Conservation (phyloP, 2,329 filamentous ascomycete species). For the Xylariaceae sp. region DNA sequence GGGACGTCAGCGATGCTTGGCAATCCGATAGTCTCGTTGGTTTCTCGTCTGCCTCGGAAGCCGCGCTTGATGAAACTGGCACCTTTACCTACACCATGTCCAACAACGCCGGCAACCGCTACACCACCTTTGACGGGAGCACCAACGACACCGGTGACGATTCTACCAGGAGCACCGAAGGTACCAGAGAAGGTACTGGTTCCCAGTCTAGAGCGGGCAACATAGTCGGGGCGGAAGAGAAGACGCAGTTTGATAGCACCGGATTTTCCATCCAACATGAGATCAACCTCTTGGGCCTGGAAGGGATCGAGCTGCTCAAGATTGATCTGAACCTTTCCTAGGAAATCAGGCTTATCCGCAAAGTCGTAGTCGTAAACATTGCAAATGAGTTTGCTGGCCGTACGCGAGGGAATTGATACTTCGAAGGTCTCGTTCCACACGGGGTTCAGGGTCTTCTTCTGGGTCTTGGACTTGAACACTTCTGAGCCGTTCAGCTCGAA, state of each 20-base stretch:
- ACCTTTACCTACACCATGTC: slow-evolving; percentile 78
- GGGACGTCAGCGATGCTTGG: slow-evolving; percentile 39
- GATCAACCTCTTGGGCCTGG: slow-evolving; percentile 65
- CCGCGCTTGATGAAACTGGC: slow-evolving; percentile 86
- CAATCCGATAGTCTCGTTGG: slow-evolving; percentile 41
- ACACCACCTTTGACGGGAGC: slow-evolving; percentile 91
- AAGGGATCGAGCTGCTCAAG: slow-evolving; percentile 81
- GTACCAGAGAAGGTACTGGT: slow-evolving; percentile 90
- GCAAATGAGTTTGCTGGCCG: slow-evolving; percentile 74
- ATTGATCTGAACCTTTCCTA: slow-evolving; percentile 73
- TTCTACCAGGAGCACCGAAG: slow-evolving; percentile 79
- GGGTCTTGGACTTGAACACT: slow-evolving; percentile 88
- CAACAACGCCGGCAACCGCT: slow-evolving; percentile 65
- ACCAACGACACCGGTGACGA: slow-evolving; percentile 74
- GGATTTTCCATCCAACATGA: slow-evolving; percentile 82
- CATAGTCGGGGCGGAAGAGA: slow-evolving; percentile 88
- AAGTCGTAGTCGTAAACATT: slow-evolving; percentile 96
- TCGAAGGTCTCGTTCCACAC: slow-evolving; percentile 97
- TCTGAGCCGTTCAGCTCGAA: slow-evolving; percentile 87
- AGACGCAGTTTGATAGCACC: slow-evolving; percentile 77
- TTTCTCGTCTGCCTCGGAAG: slow-evolving; percentile 66
- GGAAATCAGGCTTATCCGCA: slow-evolving; percentile 84
- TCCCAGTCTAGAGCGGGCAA: slow-evolving; percentile 79
- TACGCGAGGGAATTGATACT: slow-evolving; percentile 73
- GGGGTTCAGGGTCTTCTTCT: slow-evolving; percentile 95